Percentiles rank a stretch among this genome's conserved stretches.
phyloP scores from a whole-genome alignment of 1,139 yeast genomes.

The Suhomyces panamericanus region DNA sequence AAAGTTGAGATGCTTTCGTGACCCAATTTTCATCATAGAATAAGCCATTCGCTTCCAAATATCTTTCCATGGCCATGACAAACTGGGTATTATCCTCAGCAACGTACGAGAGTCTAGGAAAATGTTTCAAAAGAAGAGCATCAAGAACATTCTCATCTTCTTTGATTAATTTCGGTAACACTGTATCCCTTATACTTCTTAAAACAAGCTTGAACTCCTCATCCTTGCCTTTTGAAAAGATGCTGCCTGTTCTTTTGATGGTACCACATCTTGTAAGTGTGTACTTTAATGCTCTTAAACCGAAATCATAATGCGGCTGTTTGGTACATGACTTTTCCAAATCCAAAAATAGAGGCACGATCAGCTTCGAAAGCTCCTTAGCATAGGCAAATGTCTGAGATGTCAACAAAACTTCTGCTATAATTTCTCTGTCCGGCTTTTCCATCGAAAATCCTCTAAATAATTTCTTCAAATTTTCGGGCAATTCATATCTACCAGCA shows the following conservation, averaged over 20 bases:
- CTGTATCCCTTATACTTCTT: constrained; percentile 56
- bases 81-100: constrained; percentile 21
- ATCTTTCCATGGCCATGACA: constrained; percentile 15
- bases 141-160: constrained; percentile 49
- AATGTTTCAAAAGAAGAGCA: constrained; percentile 28
- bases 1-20: constrained; percentile 61
- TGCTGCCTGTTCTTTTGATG: neutral
- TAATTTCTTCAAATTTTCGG: constrained; percentile 80
- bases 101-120: constrained; percentile 20
- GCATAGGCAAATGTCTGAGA: constrained; percentile 71
- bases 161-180: constrained; percentile 63
- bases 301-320: constrained; percentile 88
- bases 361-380: constrained; percentile 39
- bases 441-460: constrained; percentile 78
- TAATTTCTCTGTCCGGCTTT: constrained; percentile 66
- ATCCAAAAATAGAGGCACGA: constrained; percentile 58
- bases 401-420: constrained; percentile 69
- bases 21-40: constrained; percentile 43
- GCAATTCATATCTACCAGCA: constrained; percentile 77
- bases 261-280: constrained; percentile 62
- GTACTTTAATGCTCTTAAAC: constrained; percentile 75
- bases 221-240: neutral
- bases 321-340: constrained; percentile 41
- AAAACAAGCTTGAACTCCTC: constrained; percentile 46
- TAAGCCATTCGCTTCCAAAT: constrained; percentile 23